These are phyloP conservation scores for Colletotrichum cereale DNA, from an alignment of 2,329 filamentous ascomycete genomes.

Conservation along the genomic window DNA sequence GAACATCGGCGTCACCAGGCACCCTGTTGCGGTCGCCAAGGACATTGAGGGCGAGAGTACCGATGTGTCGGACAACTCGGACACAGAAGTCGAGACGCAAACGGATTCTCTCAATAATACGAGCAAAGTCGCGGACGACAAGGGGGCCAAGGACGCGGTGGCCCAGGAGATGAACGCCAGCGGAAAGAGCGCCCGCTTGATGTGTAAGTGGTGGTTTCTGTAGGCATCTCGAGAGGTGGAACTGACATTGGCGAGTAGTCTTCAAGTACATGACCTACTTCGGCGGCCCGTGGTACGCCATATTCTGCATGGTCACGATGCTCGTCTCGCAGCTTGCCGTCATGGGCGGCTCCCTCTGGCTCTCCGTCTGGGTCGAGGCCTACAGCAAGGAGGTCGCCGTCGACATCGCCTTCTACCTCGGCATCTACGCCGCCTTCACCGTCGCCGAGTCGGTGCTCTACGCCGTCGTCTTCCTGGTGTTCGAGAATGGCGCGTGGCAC, in stretches of 20 bases:
- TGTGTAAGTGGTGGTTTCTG: constrained; percentile 52
- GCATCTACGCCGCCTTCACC: constrained; percentile 63
- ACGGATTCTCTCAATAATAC: constrained; percentile 48
- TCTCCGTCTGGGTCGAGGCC: constrained; percentile 67
- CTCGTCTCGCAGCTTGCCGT: constrained; percentile 57
- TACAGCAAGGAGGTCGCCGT: constrained; percentile 58
- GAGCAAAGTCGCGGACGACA: constrained; percentile 52
- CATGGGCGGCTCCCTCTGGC: constrained; percentile 60
- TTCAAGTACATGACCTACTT: constrained; percentile 66
- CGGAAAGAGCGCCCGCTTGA: constrained; percentile 58
- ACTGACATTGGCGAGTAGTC: constrained; percentile 48
- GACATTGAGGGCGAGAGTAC: constrained; percentile 52
- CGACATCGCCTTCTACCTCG: constrained; percentile 64
- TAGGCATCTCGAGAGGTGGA: background rate
- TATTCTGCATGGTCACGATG: constrained; percentile 54
- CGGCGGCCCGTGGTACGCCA: constrained; percentile 58
- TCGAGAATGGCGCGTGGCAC: constrained; percentile 68
- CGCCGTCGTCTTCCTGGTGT: constrained; percentile 58
- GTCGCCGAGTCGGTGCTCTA: constrained; percentile 58
- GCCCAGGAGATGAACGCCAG: constrained; percentile 62
- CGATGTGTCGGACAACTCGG: constrained; percentile 44
- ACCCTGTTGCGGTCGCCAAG: constrained; percentile 58
- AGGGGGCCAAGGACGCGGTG: constrained; percentile 56
- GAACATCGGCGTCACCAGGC: constrained; percentile 60
- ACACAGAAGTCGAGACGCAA: constrained; percentile 47